A percentile compares a stretch with the other conserved stretches of the same genome.
Evolutionary conservation across 805 yeast species (phyloP).

Genomic region (Wickerhamiella musiphila): DNA sequence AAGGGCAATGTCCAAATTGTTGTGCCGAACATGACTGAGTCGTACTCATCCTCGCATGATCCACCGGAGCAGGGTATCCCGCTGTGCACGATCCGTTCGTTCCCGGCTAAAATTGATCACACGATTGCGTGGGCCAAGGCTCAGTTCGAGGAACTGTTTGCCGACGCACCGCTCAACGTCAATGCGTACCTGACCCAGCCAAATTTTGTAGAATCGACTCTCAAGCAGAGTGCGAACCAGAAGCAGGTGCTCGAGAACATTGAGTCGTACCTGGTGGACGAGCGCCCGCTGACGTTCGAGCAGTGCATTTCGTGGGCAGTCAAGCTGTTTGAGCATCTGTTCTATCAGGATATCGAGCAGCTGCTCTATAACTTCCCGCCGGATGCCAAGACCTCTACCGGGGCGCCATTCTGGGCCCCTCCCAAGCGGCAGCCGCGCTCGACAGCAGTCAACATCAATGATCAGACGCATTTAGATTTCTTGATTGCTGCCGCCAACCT

Average conservation of each 20-base stretch:
- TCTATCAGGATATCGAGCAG: constrained; percentile 73
- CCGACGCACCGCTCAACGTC: constrained; percentile 84
- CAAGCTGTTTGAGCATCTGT: constrained; percentile 69
- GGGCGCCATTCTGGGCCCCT: constrained; percentile 95
- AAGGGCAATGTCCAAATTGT: constrained; percentile 97
- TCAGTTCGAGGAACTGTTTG: constrained; percentile 78
- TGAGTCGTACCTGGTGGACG: constrained; percentile 43
- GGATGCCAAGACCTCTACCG: constrained; percentile 78
- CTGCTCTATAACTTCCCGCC: constrained; percentile 85
- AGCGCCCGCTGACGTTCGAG: constrained; percentile 78
- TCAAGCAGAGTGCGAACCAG: constrained; percentile 85
- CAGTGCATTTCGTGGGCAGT: constrained; percentile 96
- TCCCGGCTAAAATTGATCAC: constrained; percentile 96
- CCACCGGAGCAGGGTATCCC: constrained; percentile 98
- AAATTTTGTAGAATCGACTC: constrained; percentile 74
- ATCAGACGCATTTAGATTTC: constrained; percentile 66
- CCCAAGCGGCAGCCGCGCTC: constrained; percentile 93
- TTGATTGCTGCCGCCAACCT: constrained; percentile 80
- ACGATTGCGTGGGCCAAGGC: constrained; percentile 99
- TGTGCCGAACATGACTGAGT: constrained; percentile 84
- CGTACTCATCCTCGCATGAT: constrained; percentile 90
- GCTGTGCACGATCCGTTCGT: constrained; percentile 87
- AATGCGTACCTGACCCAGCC: constrained; percentile 83
- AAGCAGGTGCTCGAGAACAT: constrained; percentile 75
- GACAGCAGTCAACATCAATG: constrained; percentile 55